Evolutionary conservation across 1,284 basidiomycete genomes (phyloP), one percentile per base, ranked within the genome.

Genomic region (Mycena citricolor): DNA sequence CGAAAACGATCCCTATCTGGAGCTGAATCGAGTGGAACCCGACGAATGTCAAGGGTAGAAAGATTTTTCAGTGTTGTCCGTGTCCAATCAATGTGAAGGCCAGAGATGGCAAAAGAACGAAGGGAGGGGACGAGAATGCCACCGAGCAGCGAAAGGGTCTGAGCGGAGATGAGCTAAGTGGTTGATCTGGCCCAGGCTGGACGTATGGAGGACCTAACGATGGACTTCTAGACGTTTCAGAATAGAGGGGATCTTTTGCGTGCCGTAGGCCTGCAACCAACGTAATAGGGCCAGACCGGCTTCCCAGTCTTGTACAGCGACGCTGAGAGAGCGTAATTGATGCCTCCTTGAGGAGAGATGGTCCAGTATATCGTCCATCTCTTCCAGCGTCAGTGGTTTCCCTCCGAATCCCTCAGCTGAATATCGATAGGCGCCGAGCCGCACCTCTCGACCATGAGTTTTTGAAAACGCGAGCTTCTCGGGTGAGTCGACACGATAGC

Each of bases 151-250:
- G 8, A 67, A 52, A 33, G 72, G 58, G 23, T 66, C n/a, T n/a
- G n/a, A 60, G 52, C 64, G 24, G 54, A 51, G 35, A 49, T 64
- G 55, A 59, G 61, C 61, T 42, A 58, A 51, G 10, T 59, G 63
- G 35, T 66, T 51, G 55, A 62, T 68, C n/a, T n/a, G n/a, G n/a
- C 21, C 59, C 65, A 14, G 61, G 57, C 21, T 70, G 72, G 73
- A 56, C 51, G 70, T 73, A 32, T 71, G 69, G 17, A 58, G 42
- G 12, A 73, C 73, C 11, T 60, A 59, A 21, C 79, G 71, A 58
- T 81, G 77, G 13, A 86, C 56, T 58, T 83, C 81, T 47, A 85
- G 61, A 21, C 73, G 71, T 49, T 79, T 69, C 16, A 86, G 62
- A 32, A 68, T 62, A 4, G 69, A 64, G 47, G 14, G 49, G 49